A percentile compares a stretch with the other conserved stretches of the same genome.
Evolutionary conservation across 2,329 filamentous ascomycete genomes (phyloP).

Genomic region (Talaromyces islandicus): DNA sequence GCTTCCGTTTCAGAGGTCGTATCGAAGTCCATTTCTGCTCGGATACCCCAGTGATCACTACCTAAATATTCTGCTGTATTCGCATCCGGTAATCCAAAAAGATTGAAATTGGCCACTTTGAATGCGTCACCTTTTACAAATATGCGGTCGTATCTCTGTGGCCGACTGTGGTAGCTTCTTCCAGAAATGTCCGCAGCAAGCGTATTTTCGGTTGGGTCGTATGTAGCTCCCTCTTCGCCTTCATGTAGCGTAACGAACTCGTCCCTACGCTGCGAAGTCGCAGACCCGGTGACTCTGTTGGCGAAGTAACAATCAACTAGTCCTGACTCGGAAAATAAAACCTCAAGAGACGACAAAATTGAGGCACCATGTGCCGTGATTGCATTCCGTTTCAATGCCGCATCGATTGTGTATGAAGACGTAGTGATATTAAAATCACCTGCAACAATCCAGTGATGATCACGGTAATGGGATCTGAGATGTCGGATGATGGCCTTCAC

Average conservation of each 20-base stretch:
- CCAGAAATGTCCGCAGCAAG: slow-evolving; percentile 49
- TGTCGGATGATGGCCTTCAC: slow-evolving; percentile 46
- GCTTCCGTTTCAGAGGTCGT: background rate
- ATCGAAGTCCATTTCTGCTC: slow-evolving; percentile 8
- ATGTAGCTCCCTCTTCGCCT: slow-evolving; percentile 61
- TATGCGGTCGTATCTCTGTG: slow-evolving; percentile 62
- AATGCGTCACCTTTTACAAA: slow-evolving; percentile 42
- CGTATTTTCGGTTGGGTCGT: slow-evolving; percentile 53
- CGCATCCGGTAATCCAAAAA: slow-evolving; percentile 44
- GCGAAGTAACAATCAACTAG: slow-evolving; percentile 9
- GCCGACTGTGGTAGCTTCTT: slow-evolving; percentile 46
- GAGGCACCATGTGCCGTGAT: slow-evolving; percentile 47
- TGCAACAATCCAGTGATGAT: slow-evolving; percentile 51
- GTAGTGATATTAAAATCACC: slow-evolving; percentile 63
- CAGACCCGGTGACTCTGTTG: background rate
- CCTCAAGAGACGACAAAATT: slow-evolving; percentile 44
- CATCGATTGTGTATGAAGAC: slow-evolving; percentile 51
- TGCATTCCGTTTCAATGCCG: slow-evolving; percentile 46
- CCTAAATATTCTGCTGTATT: slow-evolving; percentile 12
- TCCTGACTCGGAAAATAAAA: slow-evolving; percentile 38
- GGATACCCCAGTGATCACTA: slow-evolving; percentile 27
- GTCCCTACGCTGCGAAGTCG: slow-evolving; percentile 10
- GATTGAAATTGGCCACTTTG: slow-evolving; percentile 46
- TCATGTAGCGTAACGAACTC: slow-evolving; percentile 37
- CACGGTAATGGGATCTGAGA: slow-evolving; percentile 36